Evolutionary conservation across 176 grass and related monocot species (phyloP).

Genomic region (Juncus inflexus): DNA sequence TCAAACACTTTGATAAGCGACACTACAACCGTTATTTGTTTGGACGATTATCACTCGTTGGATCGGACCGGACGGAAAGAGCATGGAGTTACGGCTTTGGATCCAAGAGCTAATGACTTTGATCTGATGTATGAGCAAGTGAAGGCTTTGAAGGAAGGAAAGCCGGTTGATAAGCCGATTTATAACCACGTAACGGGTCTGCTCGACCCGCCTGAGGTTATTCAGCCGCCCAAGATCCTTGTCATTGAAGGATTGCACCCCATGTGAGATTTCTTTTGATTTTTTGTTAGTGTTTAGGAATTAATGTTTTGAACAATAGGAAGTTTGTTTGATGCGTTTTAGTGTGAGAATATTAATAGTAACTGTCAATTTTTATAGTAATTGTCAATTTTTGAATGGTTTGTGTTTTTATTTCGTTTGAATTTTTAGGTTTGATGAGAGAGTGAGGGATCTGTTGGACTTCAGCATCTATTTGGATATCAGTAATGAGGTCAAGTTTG

Average conservation of each 20-base stretch:
- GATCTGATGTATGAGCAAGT: slow-evolving; percentile 97
- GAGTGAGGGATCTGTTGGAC: slow-evolving; percentile 84
- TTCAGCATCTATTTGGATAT: slow-evolving; percentile 96
- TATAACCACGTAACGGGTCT: slow-evolving; percentile 84
- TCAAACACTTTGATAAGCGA: slow-evolving; percentile 93
- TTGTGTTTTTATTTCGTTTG: neutral
- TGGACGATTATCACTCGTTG: slow-evolving; percentile 91
- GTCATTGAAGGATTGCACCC: slow-evolving; percentile 90
- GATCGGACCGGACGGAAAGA: slow-evolving; percentile 82
- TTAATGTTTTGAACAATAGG: too few relatives aligned
- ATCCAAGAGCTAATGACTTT: slow-evolving; percentile 82
- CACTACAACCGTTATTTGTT: slow-evolving; percentile 80
- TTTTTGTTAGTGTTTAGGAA: too few relatives aligned
- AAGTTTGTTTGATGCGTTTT: neutral
- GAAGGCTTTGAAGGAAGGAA: slow-evolving; percentile 76
- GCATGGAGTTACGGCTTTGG: slow-evolving; percentile 68
- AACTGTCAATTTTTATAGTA: slow-evolving; percentile 9
- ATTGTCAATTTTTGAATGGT: neutral
- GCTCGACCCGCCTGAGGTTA: slow-evolving; percentile 71
- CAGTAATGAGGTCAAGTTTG: slow-evolving; percentile 78
- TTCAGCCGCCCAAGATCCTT: slow-evolving; percentile 77
- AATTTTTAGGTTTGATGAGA: slow-evolving; percentile 65
- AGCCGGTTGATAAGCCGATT: slow-evolving; percentile 72
- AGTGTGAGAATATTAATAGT: slow-evolving; percentile 4
- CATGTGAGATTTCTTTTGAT: slow-evolving; percentile 54